These are phyloP conservation scores for Salpingoeca rosetta DNA, from an alignment of 78 protist genomes.

Conservation along the genomic window DNA sequence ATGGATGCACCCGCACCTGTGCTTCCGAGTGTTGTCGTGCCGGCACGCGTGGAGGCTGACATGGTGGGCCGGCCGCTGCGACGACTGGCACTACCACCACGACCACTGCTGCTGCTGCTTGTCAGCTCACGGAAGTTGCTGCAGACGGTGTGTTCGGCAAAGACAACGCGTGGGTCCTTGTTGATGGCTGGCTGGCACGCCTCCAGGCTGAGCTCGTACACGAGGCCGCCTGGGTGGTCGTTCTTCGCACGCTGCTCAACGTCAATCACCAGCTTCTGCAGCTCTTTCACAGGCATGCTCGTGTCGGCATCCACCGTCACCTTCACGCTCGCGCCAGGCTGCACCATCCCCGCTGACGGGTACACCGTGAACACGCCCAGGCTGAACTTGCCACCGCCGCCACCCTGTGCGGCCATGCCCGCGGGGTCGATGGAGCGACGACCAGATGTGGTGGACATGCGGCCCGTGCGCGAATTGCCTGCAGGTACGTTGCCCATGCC, in stretches of 20 bases:
- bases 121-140: no score
- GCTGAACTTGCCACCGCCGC: no score
- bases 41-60: no score
- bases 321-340: not conserved
- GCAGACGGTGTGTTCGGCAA: not conserved
- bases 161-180: not conserved
- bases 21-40: no score
- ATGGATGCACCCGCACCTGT: no score
- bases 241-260: not conserved
- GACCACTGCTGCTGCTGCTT: no score
- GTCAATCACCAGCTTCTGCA: not conserved
- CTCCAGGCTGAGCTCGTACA: not conserved
- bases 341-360: not conserved
- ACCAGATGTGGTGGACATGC: no score
- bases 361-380: slow-evolving; percentile 33
- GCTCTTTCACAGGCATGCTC: not conserved
- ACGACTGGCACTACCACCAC: no score
- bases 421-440: slow-evolving; percentile 4
- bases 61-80: no score
- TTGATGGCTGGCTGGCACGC: not conserved
- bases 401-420: no score
- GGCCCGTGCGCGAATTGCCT: no score
- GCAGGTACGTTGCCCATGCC: no score
- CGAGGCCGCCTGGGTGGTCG: not conserved
- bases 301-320: not conserved